These are phyloP conservation scores for Emmonsia crescens DNA, from an alignment of 2,329 filamentous ascomycete species.

Conservation along the genomic window DNA sequence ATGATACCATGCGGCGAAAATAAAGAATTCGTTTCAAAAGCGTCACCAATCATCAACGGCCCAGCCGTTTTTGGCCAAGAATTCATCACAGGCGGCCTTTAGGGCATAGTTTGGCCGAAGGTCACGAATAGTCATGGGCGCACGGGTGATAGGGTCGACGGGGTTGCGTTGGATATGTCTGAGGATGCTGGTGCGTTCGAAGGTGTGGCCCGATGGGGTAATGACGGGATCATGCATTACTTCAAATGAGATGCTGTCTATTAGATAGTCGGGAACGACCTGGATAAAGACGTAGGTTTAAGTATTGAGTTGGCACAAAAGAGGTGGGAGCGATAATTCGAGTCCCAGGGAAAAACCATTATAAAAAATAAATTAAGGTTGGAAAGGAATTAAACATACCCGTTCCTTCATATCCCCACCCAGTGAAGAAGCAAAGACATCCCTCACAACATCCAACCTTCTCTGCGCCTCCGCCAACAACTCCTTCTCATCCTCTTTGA, in stretches of 20 bases:
- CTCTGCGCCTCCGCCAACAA: slow-evolving; percentile 41
- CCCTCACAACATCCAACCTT: slow-evolving; percentile 36
- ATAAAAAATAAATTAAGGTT: not conserved
- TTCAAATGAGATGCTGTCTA: slow-evolving; percentile 41
- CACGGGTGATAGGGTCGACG: slow-evolving; percentile 75
- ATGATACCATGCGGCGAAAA: not conserved
- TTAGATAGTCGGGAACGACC: slow-evolving; percentile 39
- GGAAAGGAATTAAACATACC: slow-evolving; percentile 20
- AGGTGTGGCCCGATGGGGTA: slow-evolving; percentile 72
- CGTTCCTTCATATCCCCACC: slow-evolving; percentile 34
- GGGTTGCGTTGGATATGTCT: slow-evolving; percentile 68
- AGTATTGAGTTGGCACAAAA: not conserved
- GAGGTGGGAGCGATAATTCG: not conserved
- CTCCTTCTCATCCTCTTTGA: slow-evolving; percentile 54
- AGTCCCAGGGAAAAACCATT: not conserved
- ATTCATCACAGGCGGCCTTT: slow-evolving; percentile 73
- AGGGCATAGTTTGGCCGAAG: slow-evolving; percentile 72
- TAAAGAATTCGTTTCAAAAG: not conserved
- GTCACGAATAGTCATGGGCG: slow-evolving; percentile 57
- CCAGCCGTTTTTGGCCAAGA: slow-evolving; percentile 79
- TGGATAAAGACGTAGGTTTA: slow-evolving; percentile 11
- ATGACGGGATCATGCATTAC: slow-evolving; percentile 43
- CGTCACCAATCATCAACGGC: slow-evolving; percentile 78
- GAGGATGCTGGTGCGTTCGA: slow-evolving; percentile 74
- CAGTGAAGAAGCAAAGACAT: slow-evolving; percentile 32